Conservation (phyloP, 202 grass and related monocot species). For the Elaeis oleifera region DNA sequence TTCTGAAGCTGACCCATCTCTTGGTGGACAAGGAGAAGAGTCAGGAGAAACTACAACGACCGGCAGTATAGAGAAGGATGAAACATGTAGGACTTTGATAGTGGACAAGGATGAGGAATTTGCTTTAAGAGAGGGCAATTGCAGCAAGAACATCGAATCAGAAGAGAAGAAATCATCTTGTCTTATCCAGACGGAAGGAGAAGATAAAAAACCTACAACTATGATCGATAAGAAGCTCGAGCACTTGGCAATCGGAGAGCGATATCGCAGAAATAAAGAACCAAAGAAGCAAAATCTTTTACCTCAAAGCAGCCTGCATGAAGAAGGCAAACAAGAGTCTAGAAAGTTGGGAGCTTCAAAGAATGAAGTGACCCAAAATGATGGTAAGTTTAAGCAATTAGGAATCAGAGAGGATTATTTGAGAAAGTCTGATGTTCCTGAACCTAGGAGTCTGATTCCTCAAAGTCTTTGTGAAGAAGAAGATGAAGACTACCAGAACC, state of each 20-base stretch:
- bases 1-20: conserved; percentile 39
- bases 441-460: not conserved
- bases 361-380: no score
- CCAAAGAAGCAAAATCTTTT: no score
- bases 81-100: conserved; percentile 18
- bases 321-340: no score
- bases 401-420: conserved; percentile 19
- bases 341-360: no score
- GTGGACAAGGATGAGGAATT: not conserved
- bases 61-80: conserved; percentile 18
- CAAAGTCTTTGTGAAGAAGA: conserved; percentile 22
- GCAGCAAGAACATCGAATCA: not conserved
- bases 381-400: conserved; percentile 24
- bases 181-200: not conserved
- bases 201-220: not conserved
- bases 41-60: conserved; percentile 19
- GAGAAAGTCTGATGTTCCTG: conserved; percentile 6
- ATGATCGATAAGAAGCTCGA: conserved; percentile 32
- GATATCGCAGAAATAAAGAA: conserved; percentile 5
- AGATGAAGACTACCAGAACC: conserved; percentile 33
- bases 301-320: no score
- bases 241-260: conserved; percentile 29
- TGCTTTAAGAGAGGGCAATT: not conserved
- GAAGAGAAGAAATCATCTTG: not conserved
- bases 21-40: conserved; percentile 10